Evolutionary conservation across 2,329 filamentous ascomycete species (phyloP), one percentile per base, ranked within the genome.

Genomic region (Aureobasidium namibiae): DNA sequence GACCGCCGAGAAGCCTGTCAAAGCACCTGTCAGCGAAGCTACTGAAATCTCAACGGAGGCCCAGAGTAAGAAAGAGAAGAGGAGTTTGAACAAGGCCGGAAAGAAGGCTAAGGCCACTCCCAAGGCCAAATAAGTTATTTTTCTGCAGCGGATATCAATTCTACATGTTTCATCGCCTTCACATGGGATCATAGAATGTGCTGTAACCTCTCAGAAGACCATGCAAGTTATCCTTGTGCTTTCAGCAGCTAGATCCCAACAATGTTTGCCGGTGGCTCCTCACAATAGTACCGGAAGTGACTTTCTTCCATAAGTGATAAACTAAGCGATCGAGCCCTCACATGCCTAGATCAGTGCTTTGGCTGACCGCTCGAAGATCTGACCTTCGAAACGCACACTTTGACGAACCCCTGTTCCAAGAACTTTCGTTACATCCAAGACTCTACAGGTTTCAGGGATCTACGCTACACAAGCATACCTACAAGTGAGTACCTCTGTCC

Each of bases 31-130:
- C 24, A 58, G 41, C 16, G 54, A 62, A 59, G 57, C 57, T n/a
- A 23, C n/a, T 21, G 50, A 24, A 13, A 56, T 52, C 18, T 29
- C 59, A 31, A 49, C 59, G 0, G 60, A 65, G 18, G 61, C 64
- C 31, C 63, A 65, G 49, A 45, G 62, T 18, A 64, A 69, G 63
- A 67, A 68, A 60, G 65, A 67, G 57, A 68, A 67, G 42, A 65
- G 65, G 59, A 50, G 63, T 3, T 41, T 46, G 33, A 64, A 62
- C 38, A 42, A 54, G 39, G 60, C 34, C 9, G 48, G 57, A 31
- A 60, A 63, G 54, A 56, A 59, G 48, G 56, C 36, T 1, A 63
- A 60, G 61, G 56, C 63, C 41, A 63, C 62, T 59, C 31, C 54
- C 21, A 57, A 59, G 24, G 46, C 56, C 13, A 60, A 61, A 57